Percentiles rank a stretch among this genome's conserved stretches.
Evolutionary conservation across 352 stramenopile genomes (phyloP).

Genomic region (Phytophthora multivora): DNA sequence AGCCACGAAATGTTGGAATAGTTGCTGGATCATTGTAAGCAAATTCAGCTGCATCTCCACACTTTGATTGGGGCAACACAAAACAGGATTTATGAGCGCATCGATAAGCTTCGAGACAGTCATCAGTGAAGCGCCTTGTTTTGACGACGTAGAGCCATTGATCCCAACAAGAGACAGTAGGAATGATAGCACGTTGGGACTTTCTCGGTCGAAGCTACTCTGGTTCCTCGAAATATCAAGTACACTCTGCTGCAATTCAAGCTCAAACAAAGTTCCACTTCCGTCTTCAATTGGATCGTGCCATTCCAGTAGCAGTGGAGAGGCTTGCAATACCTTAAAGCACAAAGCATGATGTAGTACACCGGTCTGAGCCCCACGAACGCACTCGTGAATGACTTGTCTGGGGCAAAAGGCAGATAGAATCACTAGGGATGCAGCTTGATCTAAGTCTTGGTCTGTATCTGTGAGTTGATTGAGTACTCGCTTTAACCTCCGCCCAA

Average conservation of each 20-base stretch:
- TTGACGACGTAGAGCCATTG: neutral
- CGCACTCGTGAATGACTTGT: slow-evolving; percentile 32
- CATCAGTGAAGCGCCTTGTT: slow-evolving; percentile 4
- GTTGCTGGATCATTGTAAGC: slow-evolving; percentile 15
- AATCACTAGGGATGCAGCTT: slow-evolving; percentile 19
- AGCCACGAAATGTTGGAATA: slow-evolving; percentile 20
- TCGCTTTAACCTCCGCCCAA: slow-evolving; percentile 25
- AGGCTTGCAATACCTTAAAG: slow-evolving; percentile 23
- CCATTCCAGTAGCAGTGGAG: slow-evolving; percentile 44
- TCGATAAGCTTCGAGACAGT: slow-evolving; percentile 12
- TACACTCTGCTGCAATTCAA: slow-evolving; percentile 31
- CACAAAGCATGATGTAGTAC: slow-evolving; percentile 33
- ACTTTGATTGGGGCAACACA: neutral
- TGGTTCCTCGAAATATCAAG: slow-evolving; percentile 23
- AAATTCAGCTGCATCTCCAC: slow-evolving; percentile 15
- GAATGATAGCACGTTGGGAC: slow-evolving; percentile 31
- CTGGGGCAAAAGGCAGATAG: slow-evolving; percentile 37
- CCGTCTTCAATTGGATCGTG: neutral
- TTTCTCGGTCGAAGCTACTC: slow-evolving; percentile 31
- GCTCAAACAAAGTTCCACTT: slow-evolving; percentile 10
- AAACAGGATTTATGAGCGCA: slow-evolving; percentile 22
- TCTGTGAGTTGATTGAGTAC: slow-evolving; percentile 47
- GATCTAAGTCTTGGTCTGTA: slow-evolving; percentile 9
- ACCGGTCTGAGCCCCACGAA: slow-evolving; percentile 23
- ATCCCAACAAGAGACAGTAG: slow-evolving; percentile 27